These are phyloP conservation scores for Tolypocladium album DNA, from an alignment of 2,329 filamentous ascomycete genomes.

Conservation along the genomic window DNA sequence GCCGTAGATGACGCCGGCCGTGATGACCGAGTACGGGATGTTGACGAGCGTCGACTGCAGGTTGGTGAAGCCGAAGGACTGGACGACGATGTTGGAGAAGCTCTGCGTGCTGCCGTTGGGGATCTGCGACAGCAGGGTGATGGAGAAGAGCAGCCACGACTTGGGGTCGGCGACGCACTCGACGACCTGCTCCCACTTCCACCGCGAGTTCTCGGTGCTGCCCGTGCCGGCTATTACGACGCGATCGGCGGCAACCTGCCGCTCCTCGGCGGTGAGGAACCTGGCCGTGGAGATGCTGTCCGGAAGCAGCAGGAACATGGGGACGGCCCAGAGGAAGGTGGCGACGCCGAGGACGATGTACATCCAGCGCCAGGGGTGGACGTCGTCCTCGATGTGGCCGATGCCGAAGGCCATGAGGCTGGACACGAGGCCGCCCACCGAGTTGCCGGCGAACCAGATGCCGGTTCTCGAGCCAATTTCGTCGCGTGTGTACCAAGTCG, in stretches of 20 bases:
- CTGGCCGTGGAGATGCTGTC: slow-evolving; percentile 41
- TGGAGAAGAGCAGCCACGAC: slow-evolving; percentile 46
- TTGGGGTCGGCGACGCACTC: slow-evolving; percentile 49
- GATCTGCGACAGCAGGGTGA: slow-evolving; percentile 44
- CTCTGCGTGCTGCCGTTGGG: slow-evolving; percentile 52
- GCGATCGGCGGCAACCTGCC: slow-evolving; percentile 33
- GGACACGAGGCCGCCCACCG: slow-evolving; percentile 34
- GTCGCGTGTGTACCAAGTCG: slow-evolving; percentile 37
- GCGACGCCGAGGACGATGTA: slow-evolving; percentile 41
- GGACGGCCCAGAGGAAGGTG: slow-evolving; percentile 40
- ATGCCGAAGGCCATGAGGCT: slow-evolving; percentile 44
- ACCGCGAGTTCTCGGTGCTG: slow-evolving; percentile 33
- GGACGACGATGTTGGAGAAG: slow-evolving; percentile 47
- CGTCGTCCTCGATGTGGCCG: slow-evolving; percentile 36
- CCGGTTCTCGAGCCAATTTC: slow-evolving; percentile 36
- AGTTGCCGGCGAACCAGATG: slow-evolving; percentile 45
- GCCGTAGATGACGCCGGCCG: slow-evolving; percentile 34
- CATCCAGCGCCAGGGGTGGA: slow-evolving; percentile 46
- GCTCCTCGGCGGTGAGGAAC: slow-evolving; percentile 46
- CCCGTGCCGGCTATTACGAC: slow-evolving; percentile 41
- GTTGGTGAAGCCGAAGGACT: slow-evolving; percentile 43
- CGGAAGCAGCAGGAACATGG: slow-evolving; percentile 37
- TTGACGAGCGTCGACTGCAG: slow-evolving; percentile 46
- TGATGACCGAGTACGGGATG: slow-evolving; percentile 46
- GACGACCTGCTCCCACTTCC: slow-evolving; percentile 37